phyloP scores from a whole-genome alignment of 2,329 filamentous ascomycete species.

The Sporothrix mexicana region DNA sequence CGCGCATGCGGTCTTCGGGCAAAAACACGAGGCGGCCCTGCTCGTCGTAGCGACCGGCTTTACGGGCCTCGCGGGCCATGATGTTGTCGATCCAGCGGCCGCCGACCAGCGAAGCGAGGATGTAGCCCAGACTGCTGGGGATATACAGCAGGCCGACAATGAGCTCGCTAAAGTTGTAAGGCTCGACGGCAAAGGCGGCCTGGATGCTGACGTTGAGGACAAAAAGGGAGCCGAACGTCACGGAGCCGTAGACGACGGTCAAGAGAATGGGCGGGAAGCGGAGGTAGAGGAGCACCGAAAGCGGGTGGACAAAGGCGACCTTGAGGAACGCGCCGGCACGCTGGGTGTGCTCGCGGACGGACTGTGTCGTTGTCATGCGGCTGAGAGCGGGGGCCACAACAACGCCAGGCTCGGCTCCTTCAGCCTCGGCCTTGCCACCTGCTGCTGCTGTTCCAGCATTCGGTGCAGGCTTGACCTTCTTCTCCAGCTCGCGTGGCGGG shows the following conservation, averaged over 20 bases:
- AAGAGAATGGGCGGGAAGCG: slow-evolving; percentile 75
- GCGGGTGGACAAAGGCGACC: slow-evolving; percentile 71
- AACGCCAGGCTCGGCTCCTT: not conserved
- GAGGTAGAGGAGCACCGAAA: slow-evolving; percentile 72
- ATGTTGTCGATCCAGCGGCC: slow-evolving; percentile 81
- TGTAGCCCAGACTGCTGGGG: slow-evolving; percentile 75
- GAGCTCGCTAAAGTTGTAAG: slow-evolving; percentile 72
- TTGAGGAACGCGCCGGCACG: slow-evolving; percentile 60
- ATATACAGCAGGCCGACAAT: slow-evolving; percentile 78
- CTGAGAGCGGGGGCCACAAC: slow-evolving; percentile 42
- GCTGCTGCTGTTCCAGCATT: not conserved
- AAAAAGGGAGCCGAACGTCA: slow-evolving; percentile 78
- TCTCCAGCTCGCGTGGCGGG: slow-evolving; percentile 15
- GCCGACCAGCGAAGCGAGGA: slow-evolving; percentile 70
- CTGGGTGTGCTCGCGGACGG: slow-evolving; percentile 62
- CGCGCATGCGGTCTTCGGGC: slow-evolving; percentile 81
- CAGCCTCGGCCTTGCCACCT: not conserved
- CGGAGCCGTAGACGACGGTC: slow-evolving; percentile 74
- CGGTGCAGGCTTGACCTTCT: not conserved
- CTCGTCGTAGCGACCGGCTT: slow-evolving; percentile 70
- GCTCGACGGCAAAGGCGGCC: slow-evolving; percentile 66
- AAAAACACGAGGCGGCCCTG: slow-evolving; percentile 69
- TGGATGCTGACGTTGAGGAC: slow-evolving; percentile 79
- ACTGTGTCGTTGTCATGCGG: slow-evolving; percentile 64
- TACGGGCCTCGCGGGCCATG: slow-evolving; percentile 77